Percentiles rank a stretch among this genome's conserved stretches.
Conservation (phyloP, 73 alveolate genomes). For the Symbiodinium pilosum region DNA sequence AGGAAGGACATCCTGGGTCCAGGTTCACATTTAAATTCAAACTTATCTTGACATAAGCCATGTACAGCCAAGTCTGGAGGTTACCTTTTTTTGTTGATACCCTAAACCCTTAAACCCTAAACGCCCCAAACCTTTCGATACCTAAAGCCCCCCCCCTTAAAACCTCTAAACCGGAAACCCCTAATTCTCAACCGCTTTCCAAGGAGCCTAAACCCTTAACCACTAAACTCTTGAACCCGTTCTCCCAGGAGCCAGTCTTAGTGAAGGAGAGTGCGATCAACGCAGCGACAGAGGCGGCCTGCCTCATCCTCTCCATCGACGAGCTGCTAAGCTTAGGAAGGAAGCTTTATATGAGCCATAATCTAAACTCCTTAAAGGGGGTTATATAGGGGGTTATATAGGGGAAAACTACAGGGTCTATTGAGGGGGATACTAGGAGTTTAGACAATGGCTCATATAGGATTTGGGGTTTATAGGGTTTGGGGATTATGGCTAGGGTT, state of each 20-base stretch:
- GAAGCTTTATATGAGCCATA: too few species aligned
- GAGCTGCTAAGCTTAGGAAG: constrained; percentile 97
- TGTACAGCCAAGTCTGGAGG: not conserved
- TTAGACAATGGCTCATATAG: too few species aligned
- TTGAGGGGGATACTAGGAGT: too few species aligned
- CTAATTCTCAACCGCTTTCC: not conserved
- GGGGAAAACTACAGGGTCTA: too few species aligned
- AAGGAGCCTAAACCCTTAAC: not conserved
- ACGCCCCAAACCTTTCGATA: not conserved
- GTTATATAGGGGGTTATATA: too few species aligned
- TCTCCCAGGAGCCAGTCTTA: constrained; percentile 37
- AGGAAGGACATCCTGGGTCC: too few species aligned
- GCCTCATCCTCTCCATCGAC: constrained; percentile 98
- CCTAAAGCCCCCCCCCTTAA: not conserved
- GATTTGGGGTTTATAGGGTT: too few species aligned
- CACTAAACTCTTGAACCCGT: not conserved
- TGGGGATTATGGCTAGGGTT: too few species aligned
- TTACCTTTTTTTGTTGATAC: not conserved
- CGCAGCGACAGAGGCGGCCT: constrained; percentile 98
- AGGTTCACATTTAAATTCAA: too few species aligned
- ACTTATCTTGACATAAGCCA: too few species aligned
- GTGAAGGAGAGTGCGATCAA: constrained; percentile 97
- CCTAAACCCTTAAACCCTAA: too few species aligned
- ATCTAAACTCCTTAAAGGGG: too few species aligned
- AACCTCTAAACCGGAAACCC: not conserved